Evolutionary conservation across 306 rosid species (phyloP).

Genomic region (Dalbergia oliveri): DNA sequence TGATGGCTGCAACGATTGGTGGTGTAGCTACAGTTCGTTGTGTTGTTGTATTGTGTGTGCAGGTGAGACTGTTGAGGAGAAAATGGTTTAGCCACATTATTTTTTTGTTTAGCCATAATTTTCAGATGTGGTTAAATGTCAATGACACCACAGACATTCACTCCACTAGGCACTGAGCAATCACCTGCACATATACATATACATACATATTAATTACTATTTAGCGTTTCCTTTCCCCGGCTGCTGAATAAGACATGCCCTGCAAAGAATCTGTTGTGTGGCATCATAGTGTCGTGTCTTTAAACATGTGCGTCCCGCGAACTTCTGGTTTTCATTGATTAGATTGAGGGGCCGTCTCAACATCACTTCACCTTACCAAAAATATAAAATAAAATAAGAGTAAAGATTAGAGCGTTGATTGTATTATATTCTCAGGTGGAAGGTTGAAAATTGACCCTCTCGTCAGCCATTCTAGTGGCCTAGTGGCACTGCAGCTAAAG

Average conservation of each 20-base stretch:
- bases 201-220: background rate
- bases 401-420: background rate
- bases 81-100: no score
- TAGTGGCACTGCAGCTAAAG: background rate
- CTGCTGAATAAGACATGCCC: slow-evolving; percentile 32
- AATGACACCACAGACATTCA: no score
- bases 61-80: no score
- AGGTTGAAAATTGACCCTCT: background rate
- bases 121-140: no score
- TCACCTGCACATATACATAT: no score
- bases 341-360: slow-evolving; percentile 1
- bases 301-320: slow-evolving; percentile 10
- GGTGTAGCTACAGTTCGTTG: no score
- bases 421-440: background rate
- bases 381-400: no score
- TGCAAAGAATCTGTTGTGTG: background rate
- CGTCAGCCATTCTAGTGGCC: background rate
- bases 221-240: background rate
- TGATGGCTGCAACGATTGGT: no score
- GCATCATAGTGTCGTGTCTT: slow-evolving; percentile 27
- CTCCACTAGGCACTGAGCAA: no score
- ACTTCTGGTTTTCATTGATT: slow-evolving; percentile 29
- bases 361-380: background rate
- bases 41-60: no score
- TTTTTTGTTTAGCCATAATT: no score